Conservation (phyloP, 2,329 filamentous ascomycete species). For the Colletotrichum camelliae region DNA sequence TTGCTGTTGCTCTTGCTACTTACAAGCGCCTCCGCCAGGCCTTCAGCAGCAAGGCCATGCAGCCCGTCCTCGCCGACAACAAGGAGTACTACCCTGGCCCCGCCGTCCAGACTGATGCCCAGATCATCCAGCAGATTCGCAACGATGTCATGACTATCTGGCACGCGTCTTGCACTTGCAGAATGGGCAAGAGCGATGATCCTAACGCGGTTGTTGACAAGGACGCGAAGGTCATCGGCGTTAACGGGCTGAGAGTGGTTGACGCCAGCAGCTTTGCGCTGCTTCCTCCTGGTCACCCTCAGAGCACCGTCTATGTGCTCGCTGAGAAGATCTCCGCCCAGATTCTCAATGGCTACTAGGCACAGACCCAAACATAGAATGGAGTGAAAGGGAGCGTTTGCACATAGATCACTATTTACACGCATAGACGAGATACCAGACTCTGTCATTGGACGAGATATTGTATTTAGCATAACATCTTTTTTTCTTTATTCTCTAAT, state of each 20-base stretch:
- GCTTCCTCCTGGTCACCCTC: slow-evolving; percentile 30
- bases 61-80: slow-evolving; percentile 32
- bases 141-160: slow-evolving; percentile 50
- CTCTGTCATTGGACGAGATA: background rate
- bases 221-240: slow-evolving; percentile 32
- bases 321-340: slow-evolving; percentile 30
- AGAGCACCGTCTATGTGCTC: slow-evolving; percentile 26
- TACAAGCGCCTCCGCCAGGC: slow-evolving; percentile 47
- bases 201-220: slow-evolving; percentile 35
- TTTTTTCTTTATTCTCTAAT: background rate
- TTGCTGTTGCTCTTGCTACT: slow-evolving; percentile 46
- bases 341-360: slow-evolving; percentile 36
- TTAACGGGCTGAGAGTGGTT: slow-evolving; percentile 33
- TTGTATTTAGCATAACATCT: background rate
- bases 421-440: background rate
- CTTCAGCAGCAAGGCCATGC: slow-evolving; percentile 32
- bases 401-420: background rate
- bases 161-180: slow-evolving; percentile 58
- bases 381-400: background rate
- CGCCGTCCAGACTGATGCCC: slow-evolving; percentile 41
- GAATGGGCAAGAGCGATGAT: slow-evolving; percentile 50
- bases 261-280: slow-evolving; percentile 33
- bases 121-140: slow-evolving; percentile 42
- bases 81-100: slow-evolving; percentile 41
- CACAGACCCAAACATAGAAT: background rate